Conservation (phyloP, 345 rosid species). For the Pistacia integerrima region DNA sequence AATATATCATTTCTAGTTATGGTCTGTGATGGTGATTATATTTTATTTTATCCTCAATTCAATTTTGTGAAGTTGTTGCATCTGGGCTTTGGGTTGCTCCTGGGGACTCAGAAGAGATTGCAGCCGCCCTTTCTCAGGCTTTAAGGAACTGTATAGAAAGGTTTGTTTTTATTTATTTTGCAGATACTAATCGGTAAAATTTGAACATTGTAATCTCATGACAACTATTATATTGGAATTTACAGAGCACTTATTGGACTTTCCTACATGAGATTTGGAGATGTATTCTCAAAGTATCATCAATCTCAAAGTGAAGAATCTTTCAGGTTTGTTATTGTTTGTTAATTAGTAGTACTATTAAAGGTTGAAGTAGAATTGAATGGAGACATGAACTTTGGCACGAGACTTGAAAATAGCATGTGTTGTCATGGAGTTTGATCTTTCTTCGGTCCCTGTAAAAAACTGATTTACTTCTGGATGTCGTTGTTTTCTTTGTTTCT, state of each 20-base stretch:
- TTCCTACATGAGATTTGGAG: constrained; percentile 95
- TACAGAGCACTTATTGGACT: constrained; percentile 68
- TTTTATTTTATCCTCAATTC: constrained; percentile 23
- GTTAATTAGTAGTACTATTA: neutral
- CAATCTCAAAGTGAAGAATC: constrained; percentile 74
- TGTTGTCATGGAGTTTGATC: neutral
- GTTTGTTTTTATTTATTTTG: constrained; percentile 43
- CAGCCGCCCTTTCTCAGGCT: constrained; percentile 90
- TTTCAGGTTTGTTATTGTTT: constrained; percentile 54
- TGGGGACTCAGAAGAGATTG: constrained; percentile 98
- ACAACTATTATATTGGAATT: constrained; percentile 27
- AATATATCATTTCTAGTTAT: constrained; percentile 8
- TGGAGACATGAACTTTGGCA: neutral
- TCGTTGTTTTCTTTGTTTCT: neutral
- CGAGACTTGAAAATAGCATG: neutral
- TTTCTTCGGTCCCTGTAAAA: neutral
- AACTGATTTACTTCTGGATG: neutral
- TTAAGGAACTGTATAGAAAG: constrained; percentile 88
- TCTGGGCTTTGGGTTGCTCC: constrained; percentile 98
- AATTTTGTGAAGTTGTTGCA: constrained; percentile 66
- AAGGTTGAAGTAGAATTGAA: constrained; percentile 1
- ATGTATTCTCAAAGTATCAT: constrained; percentile 81
- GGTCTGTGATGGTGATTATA: constrained; percentile 5
- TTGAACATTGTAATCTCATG: constrained; percentile 15
- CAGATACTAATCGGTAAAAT: constrained; percentile 12